Evolutionary conservation across 352 stramenopile species (phyloP), one percentile per base, ranked within the genome.

Genomic region (Phytophthora tubulina): DNA sequence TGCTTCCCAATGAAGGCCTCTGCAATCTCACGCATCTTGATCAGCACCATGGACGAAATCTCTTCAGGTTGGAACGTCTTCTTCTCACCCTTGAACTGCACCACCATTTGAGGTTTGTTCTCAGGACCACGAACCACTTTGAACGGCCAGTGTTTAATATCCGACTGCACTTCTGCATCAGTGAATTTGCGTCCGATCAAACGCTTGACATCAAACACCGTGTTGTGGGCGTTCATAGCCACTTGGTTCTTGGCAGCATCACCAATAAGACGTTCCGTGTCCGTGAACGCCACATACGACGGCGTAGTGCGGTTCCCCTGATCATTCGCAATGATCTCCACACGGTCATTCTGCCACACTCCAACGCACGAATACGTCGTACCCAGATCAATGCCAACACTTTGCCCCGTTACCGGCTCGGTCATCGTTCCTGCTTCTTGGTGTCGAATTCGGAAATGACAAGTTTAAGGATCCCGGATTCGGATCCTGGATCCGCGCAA

Each of bases 301-400:
- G 96, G 96, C 0, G 96, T 99, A 35, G 94, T 99, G 38, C 96
- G 90, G 78, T 98, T 98, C 52, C 97, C 97, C 74, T 98, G 92
- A 70, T 98, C 94, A 73, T 99, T 99, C 51, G 95, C 95, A 72
- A 98, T 98, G 76, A 97, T 97, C 72, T 99, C 95, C 11, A 99
- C 97, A 50, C 92, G 94, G 82, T 99, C 97, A 73, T 99, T 98
- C 79, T 99, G 94, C 95, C 95, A 99, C 39, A 99, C 95, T 33
- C 96, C 97, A 50, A 99, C 95, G 65, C 97, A 99, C 63, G 93
- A 98, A 84, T 99, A 98, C 31, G 96, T 99, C 60, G 97, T 99
- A 68, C 96, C 96, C 49, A 99, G 85, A 82, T 99, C 97, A 75
- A 99, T 99, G 65, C 97, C 97, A 63, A 99, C 96, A 63, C 81